Conservation (phyloP, 179 eudicot genomes). For the Beta macrorhiza region DNA sequence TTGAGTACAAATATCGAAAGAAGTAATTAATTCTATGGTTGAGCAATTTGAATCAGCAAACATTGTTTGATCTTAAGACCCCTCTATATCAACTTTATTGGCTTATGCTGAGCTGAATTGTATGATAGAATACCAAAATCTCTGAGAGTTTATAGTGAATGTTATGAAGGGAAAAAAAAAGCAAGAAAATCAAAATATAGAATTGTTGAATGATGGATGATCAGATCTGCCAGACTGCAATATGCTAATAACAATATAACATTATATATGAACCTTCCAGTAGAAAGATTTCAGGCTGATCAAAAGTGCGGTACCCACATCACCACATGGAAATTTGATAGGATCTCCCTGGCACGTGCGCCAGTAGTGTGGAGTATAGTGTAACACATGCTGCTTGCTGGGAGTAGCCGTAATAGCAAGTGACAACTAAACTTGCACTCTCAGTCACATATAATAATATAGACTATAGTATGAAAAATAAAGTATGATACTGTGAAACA, state of each 20-base stretch:
- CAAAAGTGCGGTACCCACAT: background rate
- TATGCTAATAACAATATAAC: background rate
- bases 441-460: background rate
- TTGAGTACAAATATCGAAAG: too few relatives aligned
- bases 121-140: too few relatives aligned
- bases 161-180: too few relatives aligned
- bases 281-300: background rate
- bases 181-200: background rate
- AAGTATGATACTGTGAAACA: too few relatives aligned
- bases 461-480: too few relatives aligned
- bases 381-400: constrained; percentile 1
- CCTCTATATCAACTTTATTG: too few relatives aligned
- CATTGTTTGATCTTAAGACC: too few relatives aligned
- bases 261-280: constrained; percentile 15
- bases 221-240: background rate
- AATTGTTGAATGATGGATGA: background rate
- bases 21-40: too few relatives aligned
- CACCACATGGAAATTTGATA: constrained; percentile 19
- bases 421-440: constrained; percentile 27
- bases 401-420: background rate
- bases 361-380: constrained; percentile 1
- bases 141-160: too few relatives aligned
- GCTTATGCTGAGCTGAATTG: too few relatives aligned
- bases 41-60: too few relatives aligned
- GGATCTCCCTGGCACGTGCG: constrained; percentile 27